phyloP scores from a whole-genome alignment of 495 filamentous ascomycete genomes.

The Aspergillus wentii region DNA sequence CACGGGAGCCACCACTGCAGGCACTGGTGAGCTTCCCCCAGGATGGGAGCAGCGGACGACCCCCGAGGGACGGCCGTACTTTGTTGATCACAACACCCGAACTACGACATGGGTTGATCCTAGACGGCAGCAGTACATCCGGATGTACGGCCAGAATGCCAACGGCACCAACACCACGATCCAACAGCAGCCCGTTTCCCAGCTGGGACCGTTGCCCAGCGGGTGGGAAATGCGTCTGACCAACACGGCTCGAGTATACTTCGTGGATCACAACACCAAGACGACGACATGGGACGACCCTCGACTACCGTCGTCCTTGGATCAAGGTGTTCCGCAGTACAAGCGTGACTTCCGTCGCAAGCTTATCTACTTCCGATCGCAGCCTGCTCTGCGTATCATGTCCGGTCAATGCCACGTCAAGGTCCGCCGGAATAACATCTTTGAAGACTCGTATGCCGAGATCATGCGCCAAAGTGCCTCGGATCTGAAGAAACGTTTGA shows the following conservation, averaged over 20 bases:
- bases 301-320: conserved; percentile 87
- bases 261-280: conserved; percentile 99
- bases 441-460: conserved; percentile 97
- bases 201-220: conserved; percentile 92
- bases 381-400: conserved; percentile 90
- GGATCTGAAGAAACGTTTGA: conserved; percentile 94
- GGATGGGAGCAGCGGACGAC: conserved; percentile 96
- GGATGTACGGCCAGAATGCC: conserved; percentile 86
- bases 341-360: conserved; percentile 98
- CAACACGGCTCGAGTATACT: conserved; percentile 96
- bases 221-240: conserved; percentile 99
- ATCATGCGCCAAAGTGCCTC: conserved; percentile 96
- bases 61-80: conserved; percentile 90
- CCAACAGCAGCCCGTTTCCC: conserved; percentile 96
- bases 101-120: conserved; percentile 99
- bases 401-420: conserved; percentile 98
- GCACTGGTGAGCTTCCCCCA: conserved; percentile 89
- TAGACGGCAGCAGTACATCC: conserved; percentile 93
- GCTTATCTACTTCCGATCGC: conserved; percentile 97
- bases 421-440: conserved; percentile 92
- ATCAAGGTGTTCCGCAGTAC: conserved; percentile 98
- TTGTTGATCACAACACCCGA: conserved; percentile 98
- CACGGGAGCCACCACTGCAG: conserved; percentile 89
- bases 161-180: conserved; percentile 75
- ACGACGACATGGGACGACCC: conserved; percentile 99